phyloP scores from a whole-genome alignment of 1,284 basidiomycete species.

The Sphaerobolus stellatus region DNA sequence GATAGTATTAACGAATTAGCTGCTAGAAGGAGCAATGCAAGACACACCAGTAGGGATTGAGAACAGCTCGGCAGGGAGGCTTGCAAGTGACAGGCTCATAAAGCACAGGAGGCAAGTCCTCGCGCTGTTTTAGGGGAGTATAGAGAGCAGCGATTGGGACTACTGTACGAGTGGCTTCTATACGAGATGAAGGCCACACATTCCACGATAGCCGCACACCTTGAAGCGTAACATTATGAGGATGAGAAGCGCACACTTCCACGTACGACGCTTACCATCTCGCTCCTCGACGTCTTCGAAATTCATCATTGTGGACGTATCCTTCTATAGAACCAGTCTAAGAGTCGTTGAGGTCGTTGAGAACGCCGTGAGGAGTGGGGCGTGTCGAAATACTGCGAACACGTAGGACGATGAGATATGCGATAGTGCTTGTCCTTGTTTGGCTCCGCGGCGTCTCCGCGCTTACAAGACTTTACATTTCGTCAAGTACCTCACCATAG shows the following conservation, averaged over 20 bases:
- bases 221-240: conserved; percentile 30
- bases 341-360: neutral
- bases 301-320: conserved; percentile 32
- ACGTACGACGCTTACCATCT: conserved; percentile 47
- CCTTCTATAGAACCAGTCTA: neutral
- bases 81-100: conserved; percentile 99
- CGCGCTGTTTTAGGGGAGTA: conserved; percentile 92
- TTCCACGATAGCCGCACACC: conserved; percentile 96
- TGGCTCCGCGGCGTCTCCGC: conserved; percentile 6
- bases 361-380: neutral
- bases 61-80: conserved; percentile 92
- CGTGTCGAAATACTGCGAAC: conserved; percentile 1
- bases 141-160: conserved; percentile 98
- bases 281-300: conserved; percentile 65
- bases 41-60: conserved; percentile 93
- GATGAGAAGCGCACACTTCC: neutral
- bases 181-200: conserved; percentile 95
- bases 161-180: conserved; percentile 97
- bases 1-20: conserved; percentile 6
- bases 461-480: neutral
- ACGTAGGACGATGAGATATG: neutral
- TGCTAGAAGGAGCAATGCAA: conserved; percentile 7
- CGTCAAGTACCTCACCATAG: neutral
- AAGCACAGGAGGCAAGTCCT: conserved; percentile 93
- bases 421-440: conserved; percentile 2